Conservation (phyloP, 306 rosid species). For the Vigna nakashimae region DNA sequence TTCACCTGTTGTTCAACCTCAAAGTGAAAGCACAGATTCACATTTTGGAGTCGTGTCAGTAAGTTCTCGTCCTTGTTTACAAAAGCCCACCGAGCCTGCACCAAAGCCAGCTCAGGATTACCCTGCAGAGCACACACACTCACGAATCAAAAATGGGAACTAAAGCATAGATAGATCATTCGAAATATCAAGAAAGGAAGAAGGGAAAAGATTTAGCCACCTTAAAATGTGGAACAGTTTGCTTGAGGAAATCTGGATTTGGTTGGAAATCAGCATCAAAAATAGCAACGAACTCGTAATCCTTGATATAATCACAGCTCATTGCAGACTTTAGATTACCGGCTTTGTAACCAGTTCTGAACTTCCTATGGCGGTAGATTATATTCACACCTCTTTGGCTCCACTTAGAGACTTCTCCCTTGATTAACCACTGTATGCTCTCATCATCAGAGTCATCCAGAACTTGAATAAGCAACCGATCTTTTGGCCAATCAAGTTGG, state of each 20-base stretch:
- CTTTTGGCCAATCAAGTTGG: slow-evolving; percentile 81
- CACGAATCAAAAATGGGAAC: slow-evolving; percentile 12
- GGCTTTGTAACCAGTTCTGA: slow-evolving; percentile 77
- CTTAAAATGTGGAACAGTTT: slow-evolving; percentile 76
- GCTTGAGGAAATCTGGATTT: slow-evolving; percentile 66
- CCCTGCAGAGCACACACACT: slow-evolving; percentile 53
- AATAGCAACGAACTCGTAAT: slow-evolving; percentile 76
- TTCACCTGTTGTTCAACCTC: slow-evolving; percentile 89
- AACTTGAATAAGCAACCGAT: slow-evolving; percentile 68
- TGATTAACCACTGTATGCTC: slow-evolving; percentile 67
- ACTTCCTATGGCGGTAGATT: slow-evolving; percentile 67
- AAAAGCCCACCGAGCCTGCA: slow-evolving; percentile 83
- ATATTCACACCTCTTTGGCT: slow-evolving; percentile 69
- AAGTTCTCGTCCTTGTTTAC: slow-evolving; percentile 83
- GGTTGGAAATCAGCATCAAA: slow-evolving; percentile 90
- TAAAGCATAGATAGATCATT: neutral
- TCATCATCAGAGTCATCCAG: slow-evolving; percentile 82
- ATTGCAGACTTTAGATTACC: slow-evolving; percentile 88
- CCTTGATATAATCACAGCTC: slow-evolving; percentile 70
- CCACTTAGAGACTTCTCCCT: slow-evolving; percentile 72
- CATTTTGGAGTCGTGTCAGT: slow-evolving; percentile 72
- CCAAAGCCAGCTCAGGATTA: slow-evolving; percentile 72
- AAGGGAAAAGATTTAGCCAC: slow-evolving; percentile 37
- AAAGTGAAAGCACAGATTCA: slow-evolving; percentile 79
- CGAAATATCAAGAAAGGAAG: neutral